Evolutionary conservation across 768 basidiomycete genomes (phyloP).

Genomic region (Sarcodon sp.): DNA sequence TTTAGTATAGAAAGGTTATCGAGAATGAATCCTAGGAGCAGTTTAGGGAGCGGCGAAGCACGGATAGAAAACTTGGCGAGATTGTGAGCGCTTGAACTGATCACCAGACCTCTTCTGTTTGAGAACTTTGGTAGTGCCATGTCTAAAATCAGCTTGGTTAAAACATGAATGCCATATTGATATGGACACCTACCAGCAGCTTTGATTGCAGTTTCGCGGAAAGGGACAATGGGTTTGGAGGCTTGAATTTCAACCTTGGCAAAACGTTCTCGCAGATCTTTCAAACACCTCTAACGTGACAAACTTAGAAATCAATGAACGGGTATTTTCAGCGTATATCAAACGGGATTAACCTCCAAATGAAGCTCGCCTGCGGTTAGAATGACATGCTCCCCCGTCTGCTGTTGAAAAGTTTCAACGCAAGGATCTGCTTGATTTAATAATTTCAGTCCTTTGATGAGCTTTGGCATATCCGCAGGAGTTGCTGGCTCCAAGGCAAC

Average conservation of each 20-base stretch:
- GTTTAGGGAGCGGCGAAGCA: constrained; percentile 66
- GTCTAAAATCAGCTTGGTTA: constrained; percentile 32
- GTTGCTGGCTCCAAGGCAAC: constrained; percentile 83
- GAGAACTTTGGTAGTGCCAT: constrained; percentile 79
- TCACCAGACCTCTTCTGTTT: constrained; percentile 66
- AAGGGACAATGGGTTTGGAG: constrained; percentile 94
- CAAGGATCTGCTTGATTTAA: constrained; percentile 94
- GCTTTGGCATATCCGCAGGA: constrained; percentile 79
- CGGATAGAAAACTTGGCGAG: constrained; percentile 76
- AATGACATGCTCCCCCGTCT: constrained; percentile 96
- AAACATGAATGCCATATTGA: neutral
- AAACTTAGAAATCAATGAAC: neutral
- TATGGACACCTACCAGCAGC: constrained; percentile 39
- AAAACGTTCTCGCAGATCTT: constrained; percentile 92
- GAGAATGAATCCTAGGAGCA: constrained; percentile 63
- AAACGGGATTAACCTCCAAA: constrained; percentile 52
- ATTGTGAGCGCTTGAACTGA: constrained; percentile 52
- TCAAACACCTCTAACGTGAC: constrained; percentile 68
- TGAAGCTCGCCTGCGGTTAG: constrained; percentile 93
- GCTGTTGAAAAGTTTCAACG: constrained; percentile 93
- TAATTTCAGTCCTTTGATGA: constrained; percentile 77
- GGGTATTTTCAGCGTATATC: neutral
- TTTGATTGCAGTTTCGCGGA: constrained; percentile 87
- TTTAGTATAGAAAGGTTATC: constrained; percentile 57
- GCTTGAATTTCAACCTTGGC: constrained; percentile 88